Base-by-base conservation (phyloP, 1,284 basidiomycete species). In the Cutaneotrichosporon cavernicola region DNA sequence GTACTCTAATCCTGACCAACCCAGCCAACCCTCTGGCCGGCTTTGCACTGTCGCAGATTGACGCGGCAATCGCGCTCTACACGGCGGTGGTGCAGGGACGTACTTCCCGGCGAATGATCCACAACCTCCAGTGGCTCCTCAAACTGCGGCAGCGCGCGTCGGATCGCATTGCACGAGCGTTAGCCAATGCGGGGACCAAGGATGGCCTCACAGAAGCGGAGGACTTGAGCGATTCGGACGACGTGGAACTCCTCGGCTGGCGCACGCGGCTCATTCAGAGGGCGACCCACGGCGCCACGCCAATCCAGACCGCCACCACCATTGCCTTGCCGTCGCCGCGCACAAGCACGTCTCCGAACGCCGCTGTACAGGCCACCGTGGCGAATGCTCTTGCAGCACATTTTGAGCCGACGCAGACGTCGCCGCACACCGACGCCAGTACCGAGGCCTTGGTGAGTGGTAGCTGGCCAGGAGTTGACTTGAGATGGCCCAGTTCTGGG, bases 241-340 rank as follows among this genome's bases (percentile, higher is more conserved):
- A 53, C 16, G 62, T 63, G 2, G 71, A 66, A 47, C 64, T 74
- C 7, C 51, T 74, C 4, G 73, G 73, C 13, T 72, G 70, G 69
- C 65, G 65, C 46, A 74, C 73, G 2, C 52, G 72, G 26, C 65
- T 74, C 10, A 69, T 74, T 43, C 58, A 69, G 53, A 56, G 69
- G 8, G 63, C 64, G 5, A 34, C 61, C 40, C 22, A 56, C 38
- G 32, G 64, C 26, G 26, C 18, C 14, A 34, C 58, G 5, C 49
- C 49, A 6, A 30, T 18, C 4, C 61, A 62, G 22, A 51, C 32
- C 1, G 69, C 67, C 11, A 66, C 56, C 36, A 71, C 68, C 3
- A 67, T 53, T 9, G 38, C 62, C 36, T 18, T 51, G 51, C 36
- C 51, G n/a, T 70, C 70, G n/a, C 69, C 61, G 43, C 38, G 31